Evolutionary conservation across 2,329 filamentous ascomycete genomes (phyloP), one percentile per base, ranked within the genome.

Genomic region (Verticillium alfalfae): DNA sequence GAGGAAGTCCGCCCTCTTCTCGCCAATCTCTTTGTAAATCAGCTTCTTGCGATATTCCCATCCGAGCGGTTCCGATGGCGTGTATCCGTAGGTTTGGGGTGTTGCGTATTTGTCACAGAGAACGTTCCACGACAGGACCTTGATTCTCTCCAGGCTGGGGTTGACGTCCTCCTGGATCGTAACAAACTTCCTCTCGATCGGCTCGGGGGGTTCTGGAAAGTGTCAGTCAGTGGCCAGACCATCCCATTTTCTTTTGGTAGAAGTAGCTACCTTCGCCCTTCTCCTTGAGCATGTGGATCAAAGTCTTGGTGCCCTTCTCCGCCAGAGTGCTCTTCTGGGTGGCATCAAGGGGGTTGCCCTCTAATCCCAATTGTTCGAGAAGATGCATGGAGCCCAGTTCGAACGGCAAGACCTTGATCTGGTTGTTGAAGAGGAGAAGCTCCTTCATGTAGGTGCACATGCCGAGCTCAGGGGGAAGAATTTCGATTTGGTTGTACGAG

Each of bases 361-460:
- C 92, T 60, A 98, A 90, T 31, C 94, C 95, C 13, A 99, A 83
- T 72, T 93, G 87, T 65, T 98, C 93, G 67, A 99, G 77, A 65
- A 93, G 87, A 75, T 93, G 94, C 18, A 99, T 81, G 36, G 92
- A 95, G 8, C 95, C 95, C 63, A 99, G 79, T 74, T 98, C 93
- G 69, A 84, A 89, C 1, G 95, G 95, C 34, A 99, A 81, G 26
- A 86, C 88, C 64, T 86, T 86, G 60, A 99, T 89, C 65, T 91
- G 84, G 75, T 99, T 99, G 78, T 97, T 93, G 73, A 97, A 97
- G 2, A 97, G 81, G 34, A 93, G 80, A 5, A 99, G 82, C 67
- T 91, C 88, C 76, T 92, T 93, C 61, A 99, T 81, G 68, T 93
- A 95, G 34, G 93, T 95, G 69, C 97, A 92, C 94, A 98, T 99